Evolutionary conservation across 1,284 basidiomycete genomes (phyloP).

Genomic region (Fistulinella cinereoalba): DNA sequence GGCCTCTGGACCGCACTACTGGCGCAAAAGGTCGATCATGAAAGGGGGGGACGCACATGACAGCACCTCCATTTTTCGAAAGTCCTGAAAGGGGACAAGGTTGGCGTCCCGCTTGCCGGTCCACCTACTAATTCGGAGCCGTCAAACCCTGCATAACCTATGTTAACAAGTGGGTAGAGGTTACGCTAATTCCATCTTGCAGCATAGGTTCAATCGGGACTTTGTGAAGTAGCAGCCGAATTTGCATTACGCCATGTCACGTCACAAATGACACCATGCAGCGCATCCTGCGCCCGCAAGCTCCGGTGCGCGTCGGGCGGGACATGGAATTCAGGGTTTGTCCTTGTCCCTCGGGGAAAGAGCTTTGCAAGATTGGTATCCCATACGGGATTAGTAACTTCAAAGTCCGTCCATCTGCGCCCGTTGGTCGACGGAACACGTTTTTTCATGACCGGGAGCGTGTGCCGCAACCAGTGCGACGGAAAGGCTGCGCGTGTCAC

Average conservation of each 20-base stretch:
- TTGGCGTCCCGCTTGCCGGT: not conserved
- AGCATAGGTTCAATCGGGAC: too few species aligned
- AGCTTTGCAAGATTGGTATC: not conserved
- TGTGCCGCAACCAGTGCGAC: conserved; percentile 7
- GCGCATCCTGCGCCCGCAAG: conserved; percentile 5
- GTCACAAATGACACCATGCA: not conserved
- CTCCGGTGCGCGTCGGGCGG: conserved; percentile 5
- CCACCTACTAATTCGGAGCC: not conserved
- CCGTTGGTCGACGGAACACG: conserved; percentile 24
- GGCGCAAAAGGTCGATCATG: conserved; percentile 26
- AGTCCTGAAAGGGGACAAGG: conserved; percentile 1
- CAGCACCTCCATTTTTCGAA: conserved; percentile 18
- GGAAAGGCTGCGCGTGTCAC: not conserved
- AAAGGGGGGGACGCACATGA: conserved; percentile 12
- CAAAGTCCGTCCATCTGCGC: conserved; percentile 1
- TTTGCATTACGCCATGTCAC: conserved; percentile 1
- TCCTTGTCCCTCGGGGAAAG: not conserved
- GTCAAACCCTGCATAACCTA: not conserved
- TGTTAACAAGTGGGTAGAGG: too few species aligned
- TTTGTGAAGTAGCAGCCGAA: too few species aligned
- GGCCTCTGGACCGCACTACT: not conserved
- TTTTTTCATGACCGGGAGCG: conserved; percentile 9
- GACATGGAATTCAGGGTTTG: not conserved
- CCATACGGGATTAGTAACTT: not conserved
- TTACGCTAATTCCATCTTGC: too few species aligned